Percentiles rank a stretch among this genome's conserved stretches.
Evolutionary conservation across 1,284 basidiomycete species (phyloP).

Genomic region (Pascua sp.): DNA sequence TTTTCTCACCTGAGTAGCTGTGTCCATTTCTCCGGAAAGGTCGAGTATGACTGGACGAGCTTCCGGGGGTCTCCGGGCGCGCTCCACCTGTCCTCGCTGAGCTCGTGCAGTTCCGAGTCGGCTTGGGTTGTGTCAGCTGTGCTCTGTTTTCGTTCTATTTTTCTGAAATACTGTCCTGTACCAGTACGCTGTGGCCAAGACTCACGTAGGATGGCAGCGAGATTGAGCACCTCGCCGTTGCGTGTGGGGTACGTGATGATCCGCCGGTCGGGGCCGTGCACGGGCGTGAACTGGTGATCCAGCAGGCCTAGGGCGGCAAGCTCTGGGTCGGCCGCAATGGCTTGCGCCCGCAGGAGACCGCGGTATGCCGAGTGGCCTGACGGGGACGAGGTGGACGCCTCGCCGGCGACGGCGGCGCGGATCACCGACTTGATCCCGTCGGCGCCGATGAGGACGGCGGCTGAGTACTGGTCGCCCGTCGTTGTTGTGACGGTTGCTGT

Average conservation of each 20-base stretch:
- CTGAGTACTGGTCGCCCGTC: conserved; percentile 23
- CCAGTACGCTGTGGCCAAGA: too few species aligned
- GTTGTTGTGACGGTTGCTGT: conserved; percentile 22
- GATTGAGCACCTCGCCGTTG: conserved; percentile 26
- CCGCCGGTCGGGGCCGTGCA: conserved; percentile 24
- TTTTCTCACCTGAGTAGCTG: conserved; percentile 14
- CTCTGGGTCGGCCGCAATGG: conserved; percentile 19
- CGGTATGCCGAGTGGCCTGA: conserved; percentile 38
- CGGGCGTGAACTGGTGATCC: conserved; percentile 15
- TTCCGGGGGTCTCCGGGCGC: conserved; percentile 22
- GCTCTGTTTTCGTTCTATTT: too few species aligned
- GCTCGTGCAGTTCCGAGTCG: conserved; percentile 29
- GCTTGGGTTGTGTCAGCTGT: too few species aligned
- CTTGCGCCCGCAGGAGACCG: conserved; percentile 21
- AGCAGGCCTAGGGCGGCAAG: conserved; percentile 10
- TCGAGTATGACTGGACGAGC: conserved; percentile 26
- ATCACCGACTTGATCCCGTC: conserved; percentile 37
- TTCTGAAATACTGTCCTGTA: too few species aligned
- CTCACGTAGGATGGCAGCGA: conserved; percentile 32
- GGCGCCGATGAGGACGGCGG: conserved; percentile 35
- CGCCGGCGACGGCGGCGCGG: conserved; percentile 25
- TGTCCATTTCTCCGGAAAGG: conserved; percentile 20
- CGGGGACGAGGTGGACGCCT: conserved; percentile 20
- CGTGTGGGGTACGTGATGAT: conserved; percentile 29
- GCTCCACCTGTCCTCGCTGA: conserved; percentile 32